Conservation (phyloP, 78 protist species). For the Speleostelium caveatum region DNA sequence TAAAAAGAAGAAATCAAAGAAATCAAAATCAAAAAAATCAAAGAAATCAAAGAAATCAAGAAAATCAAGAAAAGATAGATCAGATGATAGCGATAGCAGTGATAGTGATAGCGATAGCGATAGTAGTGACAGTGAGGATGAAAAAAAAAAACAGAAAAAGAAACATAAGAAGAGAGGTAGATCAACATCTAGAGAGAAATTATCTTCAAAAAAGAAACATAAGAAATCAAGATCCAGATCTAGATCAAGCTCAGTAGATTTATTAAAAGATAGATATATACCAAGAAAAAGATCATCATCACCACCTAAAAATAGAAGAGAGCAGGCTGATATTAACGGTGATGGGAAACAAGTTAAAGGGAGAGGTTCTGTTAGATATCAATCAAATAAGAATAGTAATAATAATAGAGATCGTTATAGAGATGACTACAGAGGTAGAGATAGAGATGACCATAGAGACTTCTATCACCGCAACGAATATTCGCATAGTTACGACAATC, state of each 20-base stretch:
- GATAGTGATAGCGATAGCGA: not conserved
- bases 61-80: not conserved
- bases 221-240: slow-evolving; percentile 30
- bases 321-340: not conserved
- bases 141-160: not conserved
- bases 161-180: slow-evolving; percentile 15
- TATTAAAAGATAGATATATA: slow-evolving; percentile 48
- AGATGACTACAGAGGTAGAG: slow-evolving; percentile 2
- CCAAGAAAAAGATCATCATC: not conserved
- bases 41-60: slow-evolving; percentile 1
- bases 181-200: not conserved
- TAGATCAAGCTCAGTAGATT: slow-evolving; percentile 54
- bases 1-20: slow-evolving; percentile 18
- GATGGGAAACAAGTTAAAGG: slow-evolving; percentile 19
- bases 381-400: not conserved
- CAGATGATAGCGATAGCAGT: not conserved
- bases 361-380: slow-evolving; percentile 50
- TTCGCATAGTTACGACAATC: not conserved
- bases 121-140: not conserved
- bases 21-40: slow-evolving; percentile 8
- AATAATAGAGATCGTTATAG: not conserved
- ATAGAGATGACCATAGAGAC: slow-evolving; percentile 17
- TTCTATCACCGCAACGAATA: not conserved
- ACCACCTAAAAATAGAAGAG: not conserved
- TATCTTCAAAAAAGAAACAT: not conserved